A percentile compares a stretch with the other conserved stretches of the same genome.
Conservation (phyloP, 148 eudicot species). For the Vaccinium vitisidaea region DNA sequence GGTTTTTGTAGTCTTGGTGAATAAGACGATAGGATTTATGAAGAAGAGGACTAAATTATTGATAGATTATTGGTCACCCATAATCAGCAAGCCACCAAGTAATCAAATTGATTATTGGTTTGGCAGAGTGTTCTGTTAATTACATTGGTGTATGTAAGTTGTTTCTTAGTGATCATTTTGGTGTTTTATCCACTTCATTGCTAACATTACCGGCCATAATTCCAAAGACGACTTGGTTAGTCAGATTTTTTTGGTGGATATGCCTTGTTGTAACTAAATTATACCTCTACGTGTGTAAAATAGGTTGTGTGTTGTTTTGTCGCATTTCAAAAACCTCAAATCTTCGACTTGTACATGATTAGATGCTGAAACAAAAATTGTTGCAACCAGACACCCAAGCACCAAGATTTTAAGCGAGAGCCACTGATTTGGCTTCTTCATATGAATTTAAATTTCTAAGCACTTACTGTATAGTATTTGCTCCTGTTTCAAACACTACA, state of each 20-base stretch:
- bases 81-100: background rate
- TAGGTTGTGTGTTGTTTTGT: background rate
- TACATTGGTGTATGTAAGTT: background rate
- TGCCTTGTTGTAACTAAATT: background rate
- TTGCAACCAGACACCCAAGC: too few relatives aligned
- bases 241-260: background rate
- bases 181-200: background rate
- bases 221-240: background rate
- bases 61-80: background rate
- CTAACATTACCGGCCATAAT: background rate
- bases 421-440: background rate
- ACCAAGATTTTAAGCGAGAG: too few relatives aligned
- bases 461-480: background rate
- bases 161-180: background rate
- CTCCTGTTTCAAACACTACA: background rate
- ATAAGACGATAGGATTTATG: background rate
- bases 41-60: background rate
- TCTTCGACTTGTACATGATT: background rate
- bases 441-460: background rate
- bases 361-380: too few relatives aligned
- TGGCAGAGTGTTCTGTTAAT: background rate
- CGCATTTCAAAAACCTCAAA: background rate
- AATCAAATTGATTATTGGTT: background rate
- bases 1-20: background rate
- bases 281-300: background rate